Conservation (phyloP, 106 monocot genomes). For the Gastrodia elata region DNA sequence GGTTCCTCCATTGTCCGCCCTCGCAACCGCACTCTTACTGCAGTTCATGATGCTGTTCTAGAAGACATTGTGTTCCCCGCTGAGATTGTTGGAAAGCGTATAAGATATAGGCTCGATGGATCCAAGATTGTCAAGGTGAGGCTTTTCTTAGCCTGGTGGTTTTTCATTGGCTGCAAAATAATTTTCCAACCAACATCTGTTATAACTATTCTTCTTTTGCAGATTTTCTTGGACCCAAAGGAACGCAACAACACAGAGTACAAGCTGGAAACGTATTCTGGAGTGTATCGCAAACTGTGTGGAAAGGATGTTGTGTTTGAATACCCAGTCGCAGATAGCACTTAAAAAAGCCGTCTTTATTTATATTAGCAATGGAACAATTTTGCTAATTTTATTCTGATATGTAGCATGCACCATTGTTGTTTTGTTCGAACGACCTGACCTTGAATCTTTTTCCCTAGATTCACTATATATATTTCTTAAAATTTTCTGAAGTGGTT, state of each 20-base stretch:
- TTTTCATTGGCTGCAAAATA: background rate
- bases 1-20: conserved; percentile 47
- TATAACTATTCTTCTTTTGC: background rate
- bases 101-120: conserved; percentile 52
- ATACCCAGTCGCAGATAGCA: conserved; percentile 44
- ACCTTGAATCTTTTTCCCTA: no score
- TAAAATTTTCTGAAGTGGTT: no score
- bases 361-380: background rate
- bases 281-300: conserved; percentile 56
- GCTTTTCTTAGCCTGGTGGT: background rate
- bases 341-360: conserved; percentile 12
- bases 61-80: conserved; percentile 60
- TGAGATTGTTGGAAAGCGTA: conserved; percentile 58
- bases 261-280: conserved; percentile 48
- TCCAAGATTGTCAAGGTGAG: conserved; percentile 21
- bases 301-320: conserved; percentile 76
- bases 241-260: conserved; percentile 65
- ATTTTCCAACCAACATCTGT: background rate
- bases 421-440: background rate
- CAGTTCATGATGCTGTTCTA: conserved; percentile 50
- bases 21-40: conserved; percentile 53
- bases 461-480: no score
- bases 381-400: background rate
- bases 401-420: background rate
- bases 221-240: conserved; percentile 51